phyloP scores from a whole-genome alignment of 257 asterid genomes.

The Gardenia jasminoides region DNA sequence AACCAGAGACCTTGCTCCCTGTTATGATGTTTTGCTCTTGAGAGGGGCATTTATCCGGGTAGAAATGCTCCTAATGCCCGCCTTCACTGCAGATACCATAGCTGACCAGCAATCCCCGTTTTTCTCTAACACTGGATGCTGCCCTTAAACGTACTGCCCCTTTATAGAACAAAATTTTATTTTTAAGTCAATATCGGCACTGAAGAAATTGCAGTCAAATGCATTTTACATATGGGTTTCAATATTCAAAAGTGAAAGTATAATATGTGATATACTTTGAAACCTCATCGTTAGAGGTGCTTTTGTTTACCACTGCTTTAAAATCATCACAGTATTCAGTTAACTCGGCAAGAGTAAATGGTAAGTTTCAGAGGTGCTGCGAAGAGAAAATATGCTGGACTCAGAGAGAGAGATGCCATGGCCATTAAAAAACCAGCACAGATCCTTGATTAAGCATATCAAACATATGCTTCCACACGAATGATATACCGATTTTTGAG shows the following conservation, averaged over 20 bases:
- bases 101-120: slow-evolving; percentile 25
- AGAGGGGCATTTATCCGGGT: neutral
- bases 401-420: neutral
- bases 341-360: neutral
- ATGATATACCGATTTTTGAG: neutral
- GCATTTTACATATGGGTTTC: neutral
- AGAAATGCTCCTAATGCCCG: slow-evolving; percentile 18
- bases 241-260: neutral
- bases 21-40: slow-evolving; percentile 13
- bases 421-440: neutral
- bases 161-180: slow-evolving; percentile 3
- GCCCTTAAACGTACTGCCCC: slow-evolving; percentile 7
- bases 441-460: neutral
- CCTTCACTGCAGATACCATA: slow-evolving; percentile 5
- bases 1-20: neutral
- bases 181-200: neutral
- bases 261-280: neutral
- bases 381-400: neutral
- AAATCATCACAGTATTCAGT: neutral
- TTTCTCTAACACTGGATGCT: slow-evolving; percentile 7
- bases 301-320: neutral
- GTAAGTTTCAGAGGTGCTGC: neutral
- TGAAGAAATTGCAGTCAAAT: neutral
- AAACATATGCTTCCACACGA: neutral
- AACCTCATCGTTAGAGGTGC: neutral